These are phyloP conservation scores for Cyanidiococcus yangmingshanensis DNA, from an alignment of 23 red algal species.

Conservation along the genomic window DNA sequence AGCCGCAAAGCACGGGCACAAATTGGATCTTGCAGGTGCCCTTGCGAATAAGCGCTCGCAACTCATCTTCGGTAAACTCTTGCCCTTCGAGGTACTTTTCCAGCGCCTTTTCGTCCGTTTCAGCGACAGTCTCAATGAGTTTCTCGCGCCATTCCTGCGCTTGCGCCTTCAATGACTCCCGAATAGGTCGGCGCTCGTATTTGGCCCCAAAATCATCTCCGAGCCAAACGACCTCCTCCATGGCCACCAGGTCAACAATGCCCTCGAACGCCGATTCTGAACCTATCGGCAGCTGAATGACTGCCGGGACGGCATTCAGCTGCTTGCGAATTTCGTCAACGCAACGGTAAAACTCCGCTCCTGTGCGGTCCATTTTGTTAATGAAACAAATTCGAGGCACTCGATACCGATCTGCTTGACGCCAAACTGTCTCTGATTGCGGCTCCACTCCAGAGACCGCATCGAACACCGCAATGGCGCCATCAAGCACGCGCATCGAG, in stretches of 20 bases:
- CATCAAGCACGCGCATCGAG: constrained; percentile 88
- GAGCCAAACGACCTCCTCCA: constrained; percentile 94
- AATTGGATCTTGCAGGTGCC: constrained; percentile 66
- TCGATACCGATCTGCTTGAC: constrained; percentile 84
- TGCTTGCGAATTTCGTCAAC: constrained; percentile 82
- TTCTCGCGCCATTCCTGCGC: constrained; percentile 74
- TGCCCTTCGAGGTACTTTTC: constrained; percentile 79
- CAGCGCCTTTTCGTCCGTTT: constrained; percentile 86
- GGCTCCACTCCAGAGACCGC: constrained; percentile 92
- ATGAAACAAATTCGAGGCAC: constrained; percentile 98
- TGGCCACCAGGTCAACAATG: constrained; percentile 80
- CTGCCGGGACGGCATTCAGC: constrained; percentile 61
- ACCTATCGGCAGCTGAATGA: constrained; percentile 86
- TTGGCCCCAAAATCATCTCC: constrained; percentile 72
- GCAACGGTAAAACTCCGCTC: constrained; percentile 93
- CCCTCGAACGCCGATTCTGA: constrained; percentile 69
- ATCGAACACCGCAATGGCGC: constrained; percentile 94
- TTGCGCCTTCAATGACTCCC: constrained; percentile 51
- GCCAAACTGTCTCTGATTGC: constrained; percentile 98
- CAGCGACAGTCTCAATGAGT: constrained; percentile 79
- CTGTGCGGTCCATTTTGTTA: constrained; percentile 98
- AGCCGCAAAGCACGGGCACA: constrained; percentile 88
- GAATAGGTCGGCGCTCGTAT: constrained; percentile 77
- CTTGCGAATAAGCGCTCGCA: constrained; percentile 71
- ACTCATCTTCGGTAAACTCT: constrained; percentile 36